Evolutionary conservation across 2,329 filamentous ascomycete genomes (phyloP), one percentile per base, ranked within the genome.

Genomic region (Tolypocladium pustulatum): DNA sequence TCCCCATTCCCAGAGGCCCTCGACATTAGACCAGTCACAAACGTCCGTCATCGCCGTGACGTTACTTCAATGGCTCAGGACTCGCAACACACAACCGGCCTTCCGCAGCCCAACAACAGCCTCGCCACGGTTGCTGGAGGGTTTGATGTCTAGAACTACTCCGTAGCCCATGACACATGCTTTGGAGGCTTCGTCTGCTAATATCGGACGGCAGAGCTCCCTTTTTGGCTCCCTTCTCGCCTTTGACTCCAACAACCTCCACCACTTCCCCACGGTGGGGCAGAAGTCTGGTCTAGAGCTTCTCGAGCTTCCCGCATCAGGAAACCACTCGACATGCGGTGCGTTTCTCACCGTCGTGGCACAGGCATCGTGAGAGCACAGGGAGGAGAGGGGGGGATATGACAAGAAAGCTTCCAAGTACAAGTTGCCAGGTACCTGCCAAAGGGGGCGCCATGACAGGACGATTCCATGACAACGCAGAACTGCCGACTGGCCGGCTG

Each of bases 241-340:
- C 52, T 40, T n/a, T 36, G 30, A 20, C 46, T 53, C 30, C 3
- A 30, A 32, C 55, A 27, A 27, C 20, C 52, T 36, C 51, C 20
- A 41, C 13, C 30, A 20, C 10, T 52, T n/a, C 20, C 27, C 57
- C 22, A 30, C 38, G 27, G 49, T 30, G 34, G 51, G 49, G 37
- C 54, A 40, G 46, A 56, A 57, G 46, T 10, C 22, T 53, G 54
- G 43, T 57, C 37, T 63, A 54, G 55, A 59, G 55, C 60, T 59
- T 27, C 43, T 20, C 38, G 55, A 62, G 43, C 58, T 61, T 62
- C 61, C 57, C 62, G 51, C 59, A 65, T 56, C 57, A 61, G 66
- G 63, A 67, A 66, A 68, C 46, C 61, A 56, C 37, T 52, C 46
- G 63, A 56, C 65, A 68, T 62, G 49, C 58, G 59, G 52, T 65